A percentile compares a stretch with the other conserved stretches of the same genome.
Evolutionary conservation across 2,329 filamentous ascomycete species (phyloP).

Genomic region (Exserohilum rostratum): DNA sequence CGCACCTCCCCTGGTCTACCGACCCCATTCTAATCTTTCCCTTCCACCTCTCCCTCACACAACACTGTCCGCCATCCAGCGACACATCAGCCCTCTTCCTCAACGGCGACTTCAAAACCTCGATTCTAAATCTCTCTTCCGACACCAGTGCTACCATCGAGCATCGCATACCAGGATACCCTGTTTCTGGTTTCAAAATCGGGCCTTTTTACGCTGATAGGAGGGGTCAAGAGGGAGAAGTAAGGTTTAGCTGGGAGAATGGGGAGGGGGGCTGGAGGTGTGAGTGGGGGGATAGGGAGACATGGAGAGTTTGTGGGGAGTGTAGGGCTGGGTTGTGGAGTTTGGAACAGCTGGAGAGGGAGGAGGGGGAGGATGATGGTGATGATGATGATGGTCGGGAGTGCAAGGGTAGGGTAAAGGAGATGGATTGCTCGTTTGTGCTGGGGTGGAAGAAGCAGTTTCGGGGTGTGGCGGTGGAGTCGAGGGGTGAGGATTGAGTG

Average conservation of each 20-base stretch:
- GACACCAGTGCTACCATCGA: background rate
- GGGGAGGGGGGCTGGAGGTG: background rate
- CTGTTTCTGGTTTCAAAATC: conserved; percentile 6
- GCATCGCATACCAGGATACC: conserved; percentile 9
- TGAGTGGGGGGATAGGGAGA: conserved; percentile 21
- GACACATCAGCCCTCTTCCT: background rate
- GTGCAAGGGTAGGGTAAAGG: background rate
- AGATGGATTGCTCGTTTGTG: conserved; percentile 22
- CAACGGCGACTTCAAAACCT: background rate
- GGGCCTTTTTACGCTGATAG: conserved; percentile 9
- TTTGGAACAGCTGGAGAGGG: background rate
- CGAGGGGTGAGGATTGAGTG: background rate
- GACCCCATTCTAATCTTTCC: conserved; percentile 19
- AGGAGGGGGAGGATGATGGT: background rate
- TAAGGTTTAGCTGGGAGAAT: conserved; percentile 15
- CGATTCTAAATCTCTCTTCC: background rate
- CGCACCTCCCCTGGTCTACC: background rate
- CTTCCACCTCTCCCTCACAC: conserved; percentile 19
- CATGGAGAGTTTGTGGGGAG: conserved; percentile 24
- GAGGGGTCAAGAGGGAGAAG: too few species aligned
- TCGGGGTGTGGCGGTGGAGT: background rate
- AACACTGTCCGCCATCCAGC: conserved; percentile 4
- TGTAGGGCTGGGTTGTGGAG: conserved; percentile 15
- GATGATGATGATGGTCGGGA: background rate
- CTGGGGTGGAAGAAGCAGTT: conserved; percentile 12